Conservation (phyloP, 208 protist species). For the Trypanosoma vivax region DNA sequence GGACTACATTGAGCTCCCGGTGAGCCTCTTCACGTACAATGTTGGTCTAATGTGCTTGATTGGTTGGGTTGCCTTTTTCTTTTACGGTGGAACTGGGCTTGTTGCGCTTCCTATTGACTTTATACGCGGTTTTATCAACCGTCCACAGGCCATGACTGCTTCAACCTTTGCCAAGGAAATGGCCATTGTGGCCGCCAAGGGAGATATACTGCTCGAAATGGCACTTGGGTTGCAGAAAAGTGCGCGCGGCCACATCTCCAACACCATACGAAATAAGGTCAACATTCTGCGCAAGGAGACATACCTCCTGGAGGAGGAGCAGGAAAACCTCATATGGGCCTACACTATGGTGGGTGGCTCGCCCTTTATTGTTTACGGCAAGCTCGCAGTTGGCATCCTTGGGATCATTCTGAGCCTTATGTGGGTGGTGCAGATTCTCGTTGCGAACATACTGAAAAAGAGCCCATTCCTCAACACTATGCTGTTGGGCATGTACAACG, state of each 20-base stretch:
- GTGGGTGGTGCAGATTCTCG: slow-evolving; percentile 63
- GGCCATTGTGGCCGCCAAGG: slow-evolving; percentile 23
- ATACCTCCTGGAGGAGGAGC: slow-evolving; percentile 22
- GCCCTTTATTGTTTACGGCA: slow-evolving; percentile 20
- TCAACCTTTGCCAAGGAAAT: slow-evolving; percentile 63
- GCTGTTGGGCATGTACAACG: slow-evolving; percentile 32
- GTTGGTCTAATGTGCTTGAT: slow-evolving; percentile 75
- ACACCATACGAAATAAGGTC: slow-evolving; percentile 15
- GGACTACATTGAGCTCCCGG: slow-evolving; percentile 27
- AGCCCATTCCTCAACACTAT: slow-evolving; percentile 49
- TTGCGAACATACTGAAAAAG: slow-evolving; percentile 33
- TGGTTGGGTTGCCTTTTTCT: slow-evolving; percentile 86
- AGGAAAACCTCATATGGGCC: slow-evolving; percentile 20
- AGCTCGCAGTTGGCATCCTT: slow-evolving; percentile 21
- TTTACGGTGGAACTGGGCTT: slow-evolving; percentile 92
- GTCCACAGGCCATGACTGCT: slow-evolving; percentile 48
- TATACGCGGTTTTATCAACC: slow-evolving; percentile 45
- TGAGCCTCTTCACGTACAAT: slow-evolving; percentile 73
- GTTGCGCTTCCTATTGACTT: slow-evolving; percentile 87
- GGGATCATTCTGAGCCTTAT: slow-evolving; percentile 17
- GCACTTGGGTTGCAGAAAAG: slow-evolving; percentile 9
- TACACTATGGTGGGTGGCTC: slow-evolving; percentile 20
- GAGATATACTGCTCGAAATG: slow-evolving; percentile 37
- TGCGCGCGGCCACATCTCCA: neutral
- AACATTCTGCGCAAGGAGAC: slow-evolving; percentile 25